A percentile compares a stretch with the other conserved stretches of the same genome.
These are phyloP conservation scores for Xenosphaeropsis pyriputrescens DNA, from an alignment of 2,329 filamentous ascomycete species.

Conservation along the genomic window DNA sequence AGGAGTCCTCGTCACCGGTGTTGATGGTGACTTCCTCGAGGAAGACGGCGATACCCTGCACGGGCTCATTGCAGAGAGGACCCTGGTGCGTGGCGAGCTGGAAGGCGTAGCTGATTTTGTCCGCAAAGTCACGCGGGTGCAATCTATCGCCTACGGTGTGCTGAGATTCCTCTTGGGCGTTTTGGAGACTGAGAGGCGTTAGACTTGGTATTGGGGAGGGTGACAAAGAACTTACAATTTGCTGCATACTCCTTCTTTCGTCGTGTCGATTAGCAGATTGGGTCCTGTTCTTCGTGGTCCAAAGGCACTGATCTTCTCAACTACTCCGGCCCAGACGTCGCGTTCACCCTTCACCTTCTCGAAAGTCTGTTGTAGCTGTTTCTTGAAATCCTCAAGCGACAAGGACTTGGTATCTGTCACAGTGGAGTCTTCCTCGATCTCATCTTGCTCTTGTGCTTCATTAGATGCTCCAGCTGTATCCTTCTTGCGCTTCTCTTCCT, in stretches of 20 bases:
- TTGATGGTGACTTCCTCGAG: conserved; percentile 63
- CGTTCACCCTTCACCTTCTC: conserved; percentile 57
- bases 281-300: conserved; percentile 75
- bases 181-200: conserved; percentile 12
- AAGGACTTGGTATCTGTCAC: conserved; percentile 46
- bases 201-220: conserved; percentile 12
- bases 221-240: conserved; percentile 40
- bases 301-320: conserved; percentile 79
- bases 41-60: conserved; percentile 85
- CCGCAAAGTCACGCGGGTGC: conserved; percentile 56
- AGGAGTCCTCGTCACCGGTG: conserved; percentile 35
- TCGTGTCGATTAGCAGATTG: conserved; percentile 79
- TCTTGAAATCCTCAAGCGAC: conserved; percentile 62
- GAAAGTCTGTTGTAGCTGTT: conserved; percentile 53
- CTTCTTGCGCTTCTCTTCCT: conserved; percentile 23
- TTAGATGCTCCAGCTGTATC: conserved; percentile 11
- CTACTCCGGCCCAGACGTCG: conserved; percentile 62
- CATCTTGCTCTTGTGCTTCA: conserved; percentile 18
- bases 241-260: conserved; percentile 53
- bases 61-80: conserved; percentile 80
- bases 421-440: conserved; percentile 38
- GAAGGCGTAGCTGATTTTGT: conserved; percentile 89
- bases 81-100: conserved; percentile 83
- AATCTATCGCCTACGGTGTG: conserved; percentile 31
- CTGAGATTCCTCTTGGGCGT: conserved; percentile 11